A percentile compares a stretch with the other conserved stretches of the same genome.
These are phyloP conservation scores for Coniochaeta prunicola DNA, from an alignment of 2,329 filamentous ascomycete species.

Conservation along the genomic window DNA sequence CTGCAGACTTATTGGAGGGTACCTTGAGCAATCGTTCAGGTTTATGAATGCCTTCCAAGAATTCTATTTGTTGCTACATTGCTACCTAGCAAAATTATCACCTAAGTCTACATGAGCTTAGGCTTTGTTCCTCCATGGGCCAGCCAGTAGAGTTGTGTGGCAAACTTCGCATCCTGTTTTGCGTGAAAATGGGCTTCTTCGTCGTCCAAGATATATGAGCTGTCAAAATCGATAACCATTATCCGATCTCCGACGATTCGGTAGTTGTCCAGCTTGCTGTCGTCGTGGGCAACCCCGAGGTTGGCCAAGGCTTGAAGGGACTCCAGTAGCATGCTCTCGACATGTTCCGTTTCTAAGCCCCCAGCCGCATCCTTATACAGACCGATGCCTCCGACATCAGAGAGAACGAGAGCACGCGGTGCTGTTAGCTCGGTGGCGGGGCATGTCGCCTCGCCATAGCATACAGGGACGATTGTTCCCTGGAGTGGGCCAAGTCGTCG, in stretches of 20 bases:
- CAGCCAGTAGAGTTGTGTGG: no score
- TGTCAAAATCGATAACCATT: conserved; percentile 3
- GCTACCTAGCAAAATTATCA: no score
- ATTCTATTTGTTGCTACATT: no score
- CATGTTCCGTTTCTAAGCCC: not conserved
- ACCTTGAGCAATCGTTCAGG: no score
- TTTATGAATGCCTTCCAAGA: no score
- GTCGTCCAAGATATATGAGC: no score
- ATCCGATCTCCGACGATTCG: conserved; percentile 3
- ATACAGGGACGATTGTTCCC: conserved; percentile 3
- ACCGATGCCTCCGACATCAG: conserved; percentile 4
- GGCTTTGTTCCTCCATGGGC: no score
- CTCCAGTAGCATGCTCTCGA: not conserved
- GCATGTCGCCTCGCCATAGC: conserved; percentile 3
- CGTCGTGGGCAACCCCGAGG: conserved; percentile 1
- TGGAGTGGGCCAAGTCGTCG: conserved; percentile 4
- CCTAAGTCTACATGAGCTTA: no score
- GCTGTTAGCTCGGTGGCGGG: not conserved
- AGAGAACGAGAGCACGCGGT: conserved; percentile 2
- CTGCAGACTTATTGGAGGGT: no score
- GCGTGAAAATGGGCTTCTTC: no score
- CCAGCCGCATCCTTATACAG: conserved; percentile 1
- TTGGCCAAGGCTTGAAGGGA: not conserved
- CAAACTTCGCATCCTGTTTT: no score
- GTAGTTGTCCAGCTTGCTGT: conserved; percentile 7